Conservation (phyloP, 2,329 filamentous ascomycete species). For the Cordyceps cateniannulata region DNA sequence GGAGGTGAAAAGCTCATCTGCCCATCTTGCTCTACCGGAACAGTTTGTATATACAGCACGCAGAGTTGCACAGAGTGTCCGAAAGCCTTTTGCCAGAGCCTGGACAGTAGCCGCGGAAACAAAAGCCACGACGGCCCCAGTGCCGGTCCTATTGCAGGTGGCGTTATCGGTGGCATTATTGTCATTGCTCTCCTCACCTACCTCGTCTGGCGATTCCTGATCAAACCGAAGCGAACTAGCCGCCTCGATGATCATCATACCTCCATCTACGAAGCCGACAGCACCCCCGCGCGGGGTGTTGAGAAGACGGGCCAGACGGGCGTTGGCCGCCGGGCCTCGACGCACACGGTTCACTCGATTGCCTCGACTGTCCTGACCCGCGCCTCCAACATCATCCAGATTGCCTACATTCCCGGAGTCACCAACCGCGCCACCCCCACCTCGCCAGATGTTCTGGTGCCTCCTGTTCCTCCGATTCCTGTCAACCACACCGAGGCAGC, state of each 20-base stretch:
- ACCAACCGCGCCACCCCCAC: constrained; percentile 83
- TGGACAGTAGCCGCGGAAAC: constrained; percentile 15
- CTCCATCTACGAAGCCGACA: constrained; percentile 51
- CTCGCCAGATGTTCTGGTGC: constrained; percentile 74
- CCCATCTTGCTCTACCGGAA: constrained; percentile 35
- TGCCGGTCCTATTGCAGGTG: constrained; percentile 81
- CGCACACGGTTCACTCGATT: constrained; percentile 82
- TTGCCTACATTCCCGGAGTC: constrained; percentile 96
- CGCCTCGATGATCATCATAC: constrained; percentile 23
- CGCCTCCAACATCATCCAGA: constrained; percentile 98
- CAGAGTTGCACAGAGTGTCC: constrained; percentile 41
- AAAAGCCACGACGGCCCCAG: constrained; percentile 48
- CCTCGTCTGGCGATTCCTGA: constrained; percentile 79
- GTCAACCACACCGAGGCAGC: constrained; percentile 39
- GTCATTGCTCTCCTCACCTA: constrained; percentile 69
- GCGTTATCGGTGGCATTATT: constrained; percentile 79
- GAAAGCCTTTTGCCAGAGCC: constrained; percentile 39
- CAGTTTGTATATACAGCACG: constrained; percentile 40
- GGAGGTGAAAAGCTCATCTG: constrained; percentile 35
- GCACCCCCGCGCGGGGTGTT: constrained; percentile 34
- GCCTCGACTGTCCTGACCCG: constrained; percentile 92
- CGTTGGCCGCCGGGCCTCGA: constrained; percentile 59
- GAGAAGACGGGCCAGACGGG: constrained; percentile 40
- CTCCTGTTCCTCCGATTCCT: constrained; percentile 91
- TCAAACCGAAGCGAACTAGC: constrained; percentile 69